These are phyloP conservation scores for Globisporangium cederbergense DNA, from an alignment of 352 stramenopile species.

Conservation along the genomic window DNA sequence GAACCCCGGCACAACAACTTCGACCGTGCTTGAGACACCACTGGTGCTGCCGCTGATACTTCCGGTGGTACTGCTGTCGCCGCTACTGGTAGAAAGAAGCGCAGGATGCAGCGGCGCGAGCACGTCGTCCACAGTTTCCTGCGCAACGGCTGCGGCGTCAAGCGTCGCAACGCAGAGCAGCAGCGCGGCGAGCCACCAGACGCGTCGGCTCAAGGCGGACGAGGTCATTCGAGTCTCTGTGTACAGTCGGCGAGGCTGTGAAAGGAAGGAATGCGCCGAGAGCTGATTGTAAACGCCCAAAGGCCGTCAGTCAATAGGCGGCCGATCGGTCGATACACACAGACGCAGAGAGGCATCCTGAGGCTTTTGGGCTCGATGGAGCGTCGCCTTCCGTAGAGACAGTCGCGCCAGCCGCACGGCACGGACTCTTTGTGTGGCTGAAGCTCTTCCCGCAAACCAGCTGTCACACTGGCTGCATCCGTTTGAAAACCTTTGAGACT, in stretches of 20 bases:
- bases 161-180: slow-evolving; percentile 5
- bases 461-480: slow-evolving; percentile 1
- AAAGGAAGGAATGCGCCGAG: not conserved
- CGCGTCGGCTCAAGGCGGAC: not conserved
- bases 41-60: not conserved
- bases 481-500: not conserved
- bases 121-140: slow-evolving; percentile 4
- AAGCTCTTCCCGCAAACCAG: not conserved
- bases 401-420: not conserved
- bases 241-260: slow-evolving; percentile 8
- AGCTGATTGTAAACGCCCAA: not conserved
- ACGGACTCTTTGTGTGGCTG: not conserved
- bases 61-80: not conserved
- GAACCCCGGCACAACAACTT: not conserved
- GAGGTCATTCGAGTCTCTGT: not conserved
- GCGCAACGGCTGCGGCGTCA: not conserved
- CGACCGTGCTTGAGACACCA: not conserved
- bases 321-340: not conserved
- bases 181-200: not conserved
- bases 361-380: not conserved
- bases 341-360: not conserved
- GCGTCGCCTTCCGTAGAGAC: not conserved
- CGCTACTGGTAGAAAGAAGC: not conserved
- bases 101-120: slow-evolving; percentile 2
- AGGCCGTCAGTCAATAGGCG: not conserved